These are phyloP conservation scores for Meredithiella fracta DNA, from an alignment of 2,329 filamentous ascomycete species.

Conservation along the genomic window DNA sequence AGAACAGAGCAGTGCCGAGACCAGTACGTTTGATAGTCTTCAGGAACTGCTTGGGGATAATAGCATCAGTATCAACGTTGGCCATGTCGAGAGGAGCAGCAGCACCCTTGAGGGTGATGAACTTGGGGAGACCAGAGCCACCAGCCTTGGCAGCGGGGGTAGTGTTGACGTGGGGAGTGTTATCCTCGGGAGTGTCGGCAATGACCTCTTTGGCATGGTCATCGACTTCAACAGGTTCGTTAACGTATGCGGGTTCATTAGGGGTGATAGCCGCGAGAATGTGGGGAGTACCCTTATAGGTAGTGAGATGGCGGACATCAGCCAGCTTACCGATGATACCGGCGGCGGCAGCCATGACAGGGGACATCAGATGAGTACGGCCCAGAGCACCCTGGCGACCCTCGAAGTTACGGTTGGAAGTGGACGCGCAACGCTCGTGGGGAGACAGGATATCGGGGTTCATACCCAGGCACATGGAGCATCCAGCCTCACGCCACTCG, in stretches of 20 bases:
- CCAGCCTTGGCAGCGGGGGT: slow-evolving; percentile 26
- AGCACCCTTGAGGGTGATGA: slow-evolving; percentile 68
- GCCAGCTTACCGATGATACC: slow-evolving; percentile 76
- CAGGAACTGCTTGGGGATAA: slow-evolving; percentile 97
- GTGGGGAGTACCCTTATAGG: slow-evolving; percentile 41
- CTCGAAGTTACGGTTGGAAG: slow-evolving; percentile 95
- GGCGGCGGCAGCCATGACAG: slow-evolving; percentile 86
- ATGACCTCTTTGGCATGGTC: slow-evolving; percentile 37
- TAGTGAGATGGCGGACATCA: slow-evolving; percentile 68
- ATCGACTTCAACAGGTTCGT: slow-evolving; percentile 35
- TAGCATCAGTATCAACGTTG: slow-evolving; percentile 97
- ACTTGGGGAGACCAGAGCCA: slow-evolving; percentile 60
- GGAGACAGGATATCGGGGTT: slow-evolving; percentile 94
- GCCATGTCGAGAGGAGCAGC: slow-evolving; percentile 73
- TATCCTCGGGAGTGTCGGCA: slow-evolving; percentile 45
- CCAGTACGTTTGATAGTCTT: slow-evolving; percentile 98
- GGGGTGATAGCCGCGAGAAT: slow-evolving; percentile 36
- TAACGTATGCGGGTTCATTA: slow-evolving; percentile 30
- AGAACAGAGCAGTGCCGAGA: slow-evolving; percentile 75
- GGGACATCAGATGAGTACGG: slow-evolving; percentile 90
- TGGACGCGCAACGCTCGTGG: slow-evolving; percentile 83
- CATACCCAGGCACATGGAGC: slow-evolving; percentile 98
- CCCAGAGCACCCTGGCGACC: slow-evolving; percentile 85
- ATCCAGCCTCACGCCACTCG: slow-evolving; percentile 95
- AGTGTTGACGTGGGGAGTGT: slow-evolving; percentile 47